These are phyloP conservation scores for Sclerotinia minor DNA, from an alignment of 2,329 filamentous ascomycete genomes.

Conservation along the genomic window DNA sequence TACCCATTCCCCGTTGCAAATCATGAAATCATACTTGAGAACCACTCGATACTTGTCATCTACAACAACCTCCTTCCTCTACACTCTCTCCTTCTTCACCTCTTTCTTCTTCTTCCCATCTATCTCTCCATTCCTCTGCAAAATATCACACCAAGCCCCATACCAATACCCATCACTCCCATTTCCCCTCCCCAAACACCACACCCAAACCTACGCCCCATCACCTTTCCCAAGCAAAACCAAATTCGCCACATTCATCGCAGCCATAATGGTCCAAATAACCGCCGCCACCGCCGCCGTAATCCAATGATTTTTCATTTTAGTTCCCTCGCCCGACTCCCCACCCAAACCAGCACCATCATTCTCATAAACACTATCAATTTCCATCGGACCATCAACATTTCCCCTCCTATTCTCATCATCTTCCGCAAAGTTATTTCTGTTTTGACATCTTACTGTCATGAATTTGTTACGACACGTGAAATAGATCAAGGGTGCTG, in stretches of 20 bases:
- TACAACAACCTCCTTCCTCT: no score
- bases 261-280: conserved; percentile 69
- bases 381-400: conserved; percentile 14
- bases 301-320: conserved; percentile 73
- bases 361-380: neutral
- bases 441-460: conserved; percentile 48
- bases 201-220: neutral
- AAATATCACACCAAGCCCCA: neutral
- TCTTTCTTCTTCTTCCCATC: no score
- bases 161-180: neutral
- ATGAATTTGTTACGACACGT: conserved; percentile 79
- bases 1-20: no score
- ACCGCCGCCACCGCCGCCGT: conserved; percentile 61
- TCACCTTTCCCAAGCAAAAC: conserved; percentile 58
- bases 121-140: no score
- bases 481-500: conserved; percentile 80
- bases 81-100: no score
- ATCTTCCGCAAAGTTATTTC: neutral
- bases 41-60: no score
- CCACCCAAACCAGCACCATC: conserved; percentile 30
- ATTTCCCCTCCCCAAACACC: neutral
- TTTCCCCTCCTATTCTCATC: conserved; percentile 10
- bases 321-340: conserved; percentile 30
- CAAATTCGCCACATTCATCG: conserved; percentile 76
- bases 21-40: neutral